These are phyloP conservation scores for Kondoa malvinella DNA, from an alignment of 768 basidiomycete genomes.

Conservation along the genomic window DNA sequence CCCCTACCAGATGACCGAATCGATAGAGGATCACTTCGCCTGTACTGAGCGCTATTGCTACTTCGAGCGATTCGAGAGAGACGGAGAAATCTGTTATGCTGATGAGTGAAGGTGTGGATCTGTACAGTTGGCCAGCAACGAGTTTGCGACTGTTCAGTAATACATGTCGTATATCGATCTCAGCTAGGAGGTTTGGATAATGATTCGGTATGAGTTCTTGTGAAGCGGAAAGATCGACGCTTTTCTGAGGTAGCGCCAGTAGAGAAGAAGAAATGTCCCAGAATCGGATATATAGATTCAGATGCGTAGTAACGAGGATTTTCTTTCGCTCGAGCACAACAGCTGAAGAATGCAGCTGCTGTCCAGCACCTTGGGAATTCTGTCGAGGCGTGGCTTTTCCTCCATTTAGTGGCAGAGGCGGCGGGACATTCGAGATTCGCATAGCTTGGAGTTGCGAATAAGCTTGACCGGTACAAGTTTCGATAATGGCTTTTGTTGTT, in stretches of 20 bases:
- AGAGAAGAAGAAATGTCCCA: constrained; percentile 59
- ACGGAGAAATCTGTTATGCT: constrained; percentile 2
- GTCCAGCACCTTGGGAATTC: constrained; percentile 30
- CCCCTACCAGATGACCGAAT: not conserved
- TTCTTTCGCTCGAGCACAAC: constrained; percentile 35
- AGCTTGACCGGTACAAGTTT: constrained; percentile 13
- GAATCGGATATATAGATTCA: constrained; percentile 51
- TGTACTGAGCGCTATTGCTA: constrained; percentile 40
- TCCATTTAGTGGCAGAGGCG: constrained; percentile 9
- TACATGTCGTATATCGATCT: not conserved
- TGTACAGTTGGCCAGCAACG: not conserved
- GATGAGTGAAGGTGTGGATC: not conserved
- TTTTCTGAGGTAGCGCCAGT: constrained; percentile 29
- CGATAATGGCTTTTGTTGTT: not conserved
- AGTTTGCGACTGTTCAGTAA: not conserved
- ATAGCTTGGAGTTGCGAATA: constrained; percentile 19
- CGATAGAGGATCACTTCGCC: constrained; percentile 44
- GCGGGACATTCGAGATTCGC: constrained; percentile 2
- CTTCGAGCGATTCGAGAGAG: constrained; percentile 35
- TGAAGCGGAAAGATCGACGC: not conserved
- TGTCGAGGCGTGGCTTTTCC: constrained; percentile 6
- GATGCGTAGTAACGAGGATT: constrained; percentile 47
- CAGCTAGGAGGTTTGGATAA: not conserved
- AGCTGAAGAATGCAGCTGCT: constrained; percentile 33
- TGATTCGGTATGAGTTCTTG: not conserved